A percentile compares a stretch with the other conserved stretches of the same genome.
phyloP scores from a whole-genome alignment of 345 rosid genomes.

The Limnanthes douglasii region DNA sequence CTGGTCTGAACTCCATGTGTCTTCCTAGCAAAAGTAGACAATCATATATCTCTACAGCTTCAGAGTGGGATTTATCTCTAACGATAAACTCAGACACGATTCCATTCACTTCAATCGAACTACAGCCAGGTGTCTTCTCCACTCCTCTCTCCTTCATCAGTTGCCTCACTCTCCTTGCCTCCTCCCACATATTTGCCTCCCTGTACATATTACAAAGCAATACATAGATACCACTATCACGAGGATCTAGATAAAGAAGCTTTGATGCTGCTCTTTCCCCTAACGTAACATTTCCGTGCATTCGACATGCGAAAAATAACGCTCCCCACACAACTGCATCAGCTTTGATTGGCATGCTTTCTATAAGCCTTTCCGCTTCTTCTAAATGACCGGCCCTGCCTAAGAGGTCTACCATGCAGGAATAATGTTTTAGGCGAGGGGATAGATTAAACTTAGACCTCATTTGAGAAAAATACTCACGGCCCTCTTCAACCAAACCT shows the following conservation, averaged over 20 bases:
- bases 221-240: slow-evolving; percentile 72
- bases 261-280: slow-evolving; percentile 66
- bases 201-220: slow-evolving; percentile 57
- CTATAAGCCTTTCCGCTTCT: slow-evolving; percentile 58
- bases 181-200: slow-evolving; percentile 68
- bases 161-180: slow-evolving; percentile 41
- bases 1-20: slow-evolving; percentile 28
- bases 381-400: slow-evolving; percentile 72
- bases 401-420: slow-evolving; percentile 78
- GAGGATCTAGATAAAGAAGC: slow-evolving; percentile 70
- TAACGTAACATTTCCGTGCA: slow-evolving; percentile 43
- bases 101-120: slow-evolving; percentile 59
- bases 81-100: slow-evolving; percentile 46
- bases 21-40: slow-evolving; percentile 34
- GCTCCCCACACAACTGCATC: slow-evolving; percentile 83
- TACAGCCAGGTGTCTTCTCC: slow-evolving; percentile 74
- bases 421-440: slow-evolving; percentile 68
- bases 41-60: slow-evolving; percentile 29
- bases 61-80: slow-evolving; percentile 52
- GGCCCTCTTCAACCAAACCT: slow-evolving; percentile 70
- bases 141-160: slow-evolving; percentile 61
- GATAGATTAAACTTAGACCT: slow-evolving; percentile 32
- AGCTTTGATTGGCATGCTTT: slow-evolving; percentile 56
- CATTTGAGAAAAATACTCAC: slow-evolving; percentile 50
- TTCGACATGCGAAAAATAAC: slow-evolving; percentile 59